These are phyloP conservation scores for Magnolia changhungtana DNA, from an alignment of 164 flowering plant species.

Conservation along the genomic window DNA sequence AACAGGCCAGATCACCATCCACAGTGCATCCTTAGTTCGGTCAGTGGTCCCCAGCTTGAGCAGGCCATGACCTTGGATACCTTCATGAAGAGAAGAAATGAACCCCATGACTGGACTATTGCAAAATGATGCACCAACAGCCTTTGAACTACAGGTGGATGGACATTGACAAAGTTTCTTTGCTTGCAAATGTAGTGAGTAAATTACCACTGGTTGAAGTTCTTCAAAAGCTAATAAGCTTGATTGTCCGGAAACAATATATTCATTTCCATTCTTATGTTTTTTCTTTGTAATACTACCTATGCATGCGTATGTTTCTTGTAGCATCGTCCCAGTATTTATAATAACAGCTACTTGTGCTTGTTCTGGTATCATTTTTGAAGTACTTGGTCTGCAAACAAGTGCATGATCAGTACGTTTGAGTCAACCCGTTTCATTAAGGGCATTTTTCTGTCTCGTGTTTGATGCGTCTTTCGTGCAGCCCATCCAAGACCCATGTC, in stretches of 20 bases:
- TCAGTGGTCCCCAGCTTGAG: neutral
- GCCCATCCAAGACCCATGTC: too few relatives aligned
- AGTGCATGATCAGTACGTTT: too few relatives aligned
- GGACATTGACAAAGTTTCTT: neutral
- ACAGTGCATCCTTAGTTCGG: neutral
- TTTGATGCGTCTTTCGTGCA: too few relatives aligned
- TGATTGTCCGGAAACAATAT: neutral
- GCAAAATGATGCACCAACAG: neutral
- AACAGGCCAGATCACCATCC: neutral
- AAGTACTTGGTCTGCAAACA: too few relatives aligned
- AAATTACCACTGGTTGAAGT: neutral
- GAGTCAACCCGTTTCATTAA: too few relatives aligned
- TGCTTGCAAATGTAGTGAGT: neutral
- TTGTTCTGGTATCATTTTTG: neutral
- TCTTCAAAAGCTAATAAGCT: neutral
- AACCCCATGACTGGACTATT: too few relatives aligned
- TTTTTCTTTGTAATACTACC: too few relatives aligned
- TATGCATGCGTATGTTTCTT: neutral
- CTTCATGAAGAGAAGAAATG: neutral
- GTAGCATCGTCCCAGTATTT: neutral
- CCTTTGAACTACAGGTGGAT: neutral
- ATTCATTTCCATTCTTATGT: neutral
- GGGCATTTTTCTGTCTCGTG: too few relatives aligned
- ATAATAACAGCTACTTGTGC: neutral
- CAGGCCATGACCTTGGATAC: neutral